Evolutionary conservation across 108 stramenopile species (phyloP), one percentile per base, ranked within the genome.

Genomic region (Cyclostephanos invisitatus): DNA sequence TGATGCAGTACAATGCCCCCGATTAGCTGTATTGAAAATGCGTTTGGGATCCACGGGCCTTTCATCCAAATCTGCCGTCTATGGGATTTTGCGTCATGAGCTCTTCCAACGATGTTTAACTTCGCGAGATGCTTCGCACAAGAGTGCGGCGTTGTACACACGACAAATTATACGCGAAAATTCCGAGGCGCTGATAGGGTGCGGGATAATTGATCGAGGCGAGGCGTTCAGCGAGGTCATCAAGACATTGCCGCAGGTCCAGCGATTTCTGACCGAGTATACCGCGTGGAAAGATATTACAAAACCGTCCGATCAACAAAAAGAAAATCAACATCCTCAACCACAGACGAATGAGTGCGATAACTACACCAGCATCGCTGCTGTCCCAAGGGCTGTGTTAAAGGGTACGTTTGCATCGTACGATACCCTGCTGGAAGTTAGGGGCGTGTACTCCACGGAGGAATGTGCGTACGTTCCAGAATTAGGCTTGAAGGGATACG

Each of bases 51-150:
- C 91, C 14, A 82, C 89, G 27, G 89, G 87, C 11, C 56, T 95
- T 2, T 82, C 85, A 21, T 46, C 83, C 11, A 83, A 74, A 37
- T 63, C 90, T 15, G 88, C 90, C 21, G 68, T 93, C 18, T 75
- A 90, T 48, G 96, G 96, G 25, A 93, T 90, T 5, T 80, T 94
- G 61, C 81, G 91, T 10, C 96, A 96, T 51, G 88, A 82, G 25
- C 81, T 96, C 15, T 96, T 96, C 64, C 86, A 91, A 69, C 62
- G 63, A 20, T 88, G 87, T 61, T 38, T 96, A 35, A 81, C 63
- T 51, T 53, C 80, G 21, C 70, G 78, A 15, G 78, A 88, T 62
- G 88, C 91, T 18, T 77, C 87, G 18, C 44, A 57, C 29, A 66
- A 71, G 21, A 77, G 73, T 44, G 89, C 86, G 9, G 53, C 77